Base-by-base conservation (phyloP, 2,329 filamentous ascomycete species). In the Leptographium flavum region DNA sequence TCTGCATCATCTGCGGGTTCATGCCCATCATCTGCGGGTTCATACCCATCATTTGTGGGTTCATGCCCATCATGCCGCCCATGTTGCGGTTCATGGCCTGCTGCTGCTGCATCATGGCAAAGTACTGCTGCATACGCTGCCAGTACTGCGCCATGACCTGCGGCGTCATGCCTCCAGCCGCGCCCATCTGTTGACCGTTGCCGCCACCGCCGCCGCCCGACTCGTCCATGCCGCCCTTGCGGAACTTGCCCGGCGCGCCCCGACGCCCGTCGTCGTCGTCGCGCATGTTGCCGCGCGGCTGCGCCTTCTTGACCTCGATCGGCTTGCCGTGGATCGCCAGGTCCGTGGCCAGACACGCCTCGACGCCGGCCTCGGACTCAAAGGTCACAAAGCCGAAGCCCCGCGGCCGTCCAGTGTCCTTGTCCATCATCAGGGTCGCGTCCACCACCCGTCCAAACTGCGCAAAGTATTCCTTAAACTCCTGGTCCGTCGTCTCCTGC, bases 401-500 rank as follows among this genome's bases (percentile, higher is more conserved):
- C 58, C 92, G 76, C 3, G 92, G 92, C 35, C 92, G 79, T n/a
- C 92, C 92, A 1, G 92, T 98, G 62, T 98, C 92, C 65, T 98
- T 98, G 62, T 98, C 92, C 80, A 98, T 98, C 92, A 98, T 98
- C 3, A 98, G 77, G 0, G 92, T 98, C 2, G 92, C 92, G 64
- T 98, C 92, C 33, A 98, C 82, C 19, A 98, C 92, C 49, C 90
- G 81, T 25, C 92, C 92, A 56, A 96, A 98, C 58, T 94, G 86
- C 57, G 84, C 87, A 66, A 98, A 98, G 65, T 94, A 98, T 49
- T 92, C 82, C 58, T 87, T 87, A 62, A 98, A 98, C 60, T 96
- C 87, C 50, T 88, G 81, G 57, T 98, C 92, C 1, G 87, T 95
- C 0, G 90, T 92, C 57, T 98, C 92, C 65, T 96, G 92, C 62